Evolutionary conservation across 139 green algal species (phyloP), one percentile per base, ranked within the genome.

Genomic region (Chlamydomonas sphaeroides): DNA sequence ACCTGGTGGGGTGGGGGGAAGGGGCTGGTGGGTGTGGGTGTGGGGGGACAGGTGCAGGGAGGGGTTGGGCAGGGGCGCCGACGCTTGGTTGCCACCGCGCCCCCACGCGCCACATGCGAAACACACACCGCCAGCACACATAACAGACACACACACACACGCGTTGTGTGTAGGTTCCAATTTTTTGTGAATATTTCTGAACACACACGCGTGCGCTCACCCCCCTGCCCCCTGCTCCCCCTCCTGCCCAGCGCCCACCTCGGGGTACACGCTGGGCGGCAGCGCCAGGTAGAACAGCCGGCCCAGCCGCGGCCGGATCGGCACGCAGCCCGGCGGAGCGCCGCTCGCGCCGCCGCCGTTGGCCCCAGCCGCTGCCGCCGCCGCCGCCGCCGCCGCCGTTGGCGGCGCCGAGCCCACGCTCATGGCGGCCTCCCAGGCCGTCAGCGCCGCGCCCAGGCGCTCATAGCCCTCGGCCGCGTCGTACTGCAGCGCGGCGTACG

Each of bases 201-300:
- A n/a, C n/a, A n/a, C n/a, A n/a, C n/a, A n/a, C n/a, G n/a, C n/a
- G n/a, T n/a, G n/a, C 33, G 25, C 42, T 25, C 59, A 21, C 35
- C 15, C n/a, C 28, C 30, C 49, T 35, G 42, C 30, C 61, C 4
- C 15, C 25, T 45, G 5, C 49, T 33, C 21, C 51, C 5, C 53
- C 33, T 0, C 33, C 18, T 17, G 11, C 30, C 74, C 20, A n/a
- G 26, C 33, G 4, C 26, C 7, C 70, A 97, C 97, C 84, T 95
- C 63, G 3, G 95, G 96, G 89, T 99, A 99, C n/a, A 98, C 96
- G 10, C 86, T 91, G 20, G 97, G 97, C 17, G 97, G 97, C 70
- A 99, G 92, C 0, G 97, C 96, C 51, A 99, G 86, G 86, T 99
- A 99, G 90, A 97, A 98, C 1, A 99, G 91, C 1, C 96, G 91